These are phyloP conservation scores for Terana coerulea DNA, from an alignment of 768 basidiomycete species.

Conservation along the genomic window DNA sequence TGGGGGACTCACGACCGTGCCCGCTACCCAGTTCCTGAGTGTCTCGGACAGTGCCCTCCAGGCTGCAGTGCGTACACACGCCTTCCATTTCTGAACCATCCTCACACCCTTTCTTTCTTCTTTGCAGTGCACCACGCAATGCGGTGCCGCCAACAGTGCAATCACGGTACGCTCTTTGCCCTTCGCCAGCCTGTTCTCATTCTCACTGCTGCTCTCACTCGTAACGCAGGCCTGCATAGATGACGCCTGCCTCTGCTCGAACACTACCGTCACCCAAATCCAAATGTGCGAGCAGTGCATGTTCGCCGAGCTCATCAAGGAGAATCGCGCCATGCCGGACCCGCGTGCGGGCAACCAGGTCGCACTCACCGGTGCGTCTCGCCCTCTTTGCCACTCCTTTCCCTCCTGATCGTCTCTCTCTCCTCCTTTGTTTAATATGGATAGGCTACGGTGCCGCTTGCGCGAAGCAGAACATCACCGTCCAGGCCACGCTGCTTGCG, in stretches of 20 bases:
- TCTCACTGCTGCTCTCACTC: background rate
- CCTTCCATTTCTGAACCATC: background rate
- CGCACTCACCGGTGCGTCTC: slow-evolving; percentile 49
- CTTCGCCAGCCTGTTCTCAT: background rate
- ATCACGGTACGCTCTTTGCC: background rate
- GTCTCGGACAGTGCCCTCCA: slow-evolving; percentile 31
- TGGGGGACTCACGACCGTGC: slow-evolving; percentile 27
- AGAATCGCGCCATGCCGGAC: slow-evolving; percentile 47
- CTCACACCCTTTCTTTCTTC: background rate
- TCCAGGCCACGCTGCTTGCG: slow-evolving; percentile 37
- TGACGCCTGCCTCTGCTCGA: slow-evolving; percentile 52
- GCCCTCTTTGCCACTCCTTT: background rate
- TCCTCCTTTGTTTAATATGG: background rate
- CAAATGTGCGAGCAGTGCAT: slow-evolving; percentile 64
- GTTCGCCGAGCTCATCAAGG: slow-evolving; percentile 49
- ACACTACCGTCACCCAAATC: slow-evolving; percentile 39
- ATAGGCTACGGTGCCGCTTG: slow-evolving; percentile 44
- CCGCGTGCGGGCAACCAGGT: slow-evolving; percentile 54
- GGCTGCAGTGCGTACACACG: slow-evolving; percentile 23
- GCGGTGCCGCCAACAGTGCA: background rate
- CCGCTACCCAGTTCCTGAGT: slow-evolving; percentile 42
- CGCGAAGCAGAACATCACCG: slow-evolving; percentile 28
- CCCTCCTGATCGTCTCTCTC: background rate
- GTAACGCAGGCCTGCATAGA: slow-evolving; percentile 25
- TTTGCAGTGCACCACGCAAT: slow-evolving; percentile 27